Conservation (phyloP, 257 asterid species). For the Fraxinus americana region DNA sequence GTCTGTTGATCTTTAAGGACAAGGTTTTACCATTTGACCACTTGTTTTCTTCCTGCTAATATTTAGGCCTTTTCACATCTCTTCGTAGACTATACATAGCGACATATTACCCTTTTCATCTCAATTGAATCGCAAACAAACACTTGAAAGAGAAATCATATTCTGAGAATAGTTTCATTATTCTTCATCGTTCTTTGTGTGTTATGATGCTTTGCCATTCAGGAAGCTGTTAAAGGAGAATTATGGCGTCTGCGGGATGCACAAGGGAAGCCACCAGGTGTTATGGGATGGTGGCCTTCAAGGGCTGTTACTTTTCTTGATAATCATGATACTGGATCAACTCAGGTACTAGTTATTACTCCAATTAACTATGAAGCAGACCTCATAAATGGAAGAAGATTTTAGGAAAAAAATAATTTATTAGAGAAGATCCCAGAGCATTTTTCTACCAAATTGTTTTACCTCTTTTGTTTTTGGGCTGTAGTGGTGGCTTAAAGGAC, state of each 20-base stretch:
- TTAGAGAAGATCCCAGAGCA: neutral
- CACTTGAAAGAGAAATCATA: neutral
- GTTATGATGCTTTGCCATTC: constrained; percentile 14
- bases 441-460: neutral
- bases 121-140: neutral
- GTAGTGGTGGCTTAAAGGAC: too few species aligned
- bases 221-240: constrained; percentile 98
- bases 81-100: neutral
- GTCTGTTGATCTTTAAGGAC: neutral
- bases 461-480: too few species aligned
- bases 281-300: constrained; percentile 96
- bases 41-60: constrained; percentile 9
- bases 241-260: constrained; percentile 87
- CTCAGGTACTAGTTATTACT: constrained; percentile 63
- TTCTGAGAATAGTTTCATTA: neutral
- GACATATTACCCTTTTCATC: neutral
- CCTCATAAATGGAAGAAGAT: neutral
- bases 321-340: constrained; percentile 96
- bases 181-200: constrained; percentile 17
- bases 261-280: constrained; percentile 91
- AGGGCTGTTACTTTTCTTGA: constrained; percentile 92
- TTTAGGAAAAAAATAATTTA: neutral
- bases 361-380: neutral
- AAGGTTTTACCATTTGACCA: neutral
- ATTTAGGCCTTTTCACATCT: neutral